phyloP scores from a whole-genome alignment of 352 stramenopile genomes.

The Pythium phragmiticola region DNA sequence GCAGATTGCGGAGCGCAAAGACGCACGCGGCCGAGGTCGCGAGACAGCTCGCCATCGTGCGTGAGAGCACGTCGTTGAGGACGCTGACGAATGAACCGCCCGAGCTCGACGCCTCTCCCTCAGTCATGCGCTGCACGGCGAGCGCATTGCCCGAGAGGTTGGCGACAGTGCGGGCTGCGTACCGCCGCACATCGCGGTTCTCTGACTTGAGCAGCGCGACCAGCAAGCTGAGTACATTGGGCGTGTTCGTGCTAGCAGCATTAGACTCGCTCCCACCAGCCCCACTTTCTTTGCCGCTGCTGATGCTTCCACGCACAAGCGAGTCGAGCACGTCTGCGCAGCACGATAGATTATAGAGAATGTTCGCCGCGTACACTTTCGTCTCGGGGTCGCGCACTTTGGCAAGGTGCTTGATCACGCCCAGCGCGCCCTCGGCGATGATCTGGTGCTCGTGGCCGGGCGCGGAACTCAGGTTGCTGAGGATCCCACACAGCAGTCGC shows the following conservation, averaged over 20 bases:
- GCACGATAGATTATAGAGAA: conserved; percentile 81
- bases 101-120: conserved; percentile 14
- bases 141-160: conserved; percentile 56
- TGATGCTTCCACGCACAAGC: conserved; percentile 47
- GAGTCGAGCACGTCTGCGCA: conserved; percentile 39
- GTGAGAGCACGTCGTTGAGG: conserved; percentile 72
- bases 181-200: conserved; percentile 62
- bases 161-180: conserved; percentile 58
- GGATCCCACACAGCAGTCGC: conserved; percentile 67
- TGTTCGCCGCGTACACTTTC: conserved; percentile 81
- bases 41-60: conserved; percentile 54
- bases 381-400: conserved; percentile 80
- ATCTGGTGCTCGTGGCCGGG: conserved; percentile 28
- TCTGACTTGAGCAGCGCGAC: conserved; percentile 65
- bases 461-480: conserved; percentile 59
- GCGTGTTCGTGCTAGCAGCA: conserved; percentile 3
- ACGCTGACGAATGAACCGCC: conserved; percentile 38
- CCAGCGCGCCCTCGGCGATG: conserved; percentile 47
- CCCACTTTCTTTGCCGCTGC: conserved; percentile 8
- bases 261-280: conserved; percentile 2
- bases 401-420: conserved; percentile 65
- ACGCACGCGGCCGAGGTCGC: conserved; percentile 57
- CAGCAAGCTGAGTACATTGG: conserved; percentile 63
- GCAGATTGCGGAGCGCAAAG: conserved; percentile 71
- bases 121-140: conserved; percentile 65